Base-by-base conservation (phyloP, 176 grass and related monocot species). In the Carex scoparia region DNA sequence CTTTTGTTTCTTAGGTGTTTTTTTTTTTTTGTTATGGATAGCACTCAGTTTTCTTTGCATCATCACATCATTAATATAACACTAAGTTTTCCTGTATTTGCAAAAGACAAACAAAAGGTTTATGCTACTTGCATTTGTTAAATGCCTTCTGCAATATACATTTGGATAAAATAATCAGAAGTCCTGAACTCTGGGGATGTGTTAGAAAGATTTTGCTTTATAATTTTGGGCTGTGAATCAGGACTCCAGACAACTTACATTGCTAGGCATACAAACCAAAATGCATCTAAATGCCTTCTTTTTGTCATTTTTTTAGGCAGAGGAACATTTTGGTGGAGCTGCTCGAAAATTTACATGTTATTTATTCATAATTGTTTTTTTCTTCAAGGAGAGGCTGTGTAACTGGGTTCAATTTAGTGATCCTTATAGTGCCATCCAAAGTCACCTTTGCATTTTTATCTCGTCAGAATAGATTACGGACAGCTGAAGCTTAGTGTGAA, bases 401-500 rank as follows among this genome's bases (percentile, higher is more conserved):
- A 83, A 83, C 65, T 33, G 28, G 40, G 42, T 33, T 83, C 55
- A 18, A 56, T 53, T 54, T 23, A 67, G 49, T 68, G 64, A 83
- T 11, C 10, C 42, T 31, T 65, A 81, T 62, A 65, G 61, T 9
- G 10, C 19, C 35, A 81, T 81, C 18, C 4, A 81, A 30, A 57
- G 55, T 79, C 49, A 31, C 19, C 19, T 81, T 81, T 18, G 16
- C 2, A 65, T 61, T 82, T 65, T 65, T 82, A 44, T 42, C 79
- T 65, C 11, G 46, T 65, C 10, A 65, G 61, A 82, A 65, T 28
- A 64, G 60, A 82, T 8, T 30, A 42, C 35, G 33, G 74, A 79
- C 51, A 79, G 30, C 53, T 79, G 53, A 78, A 78, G 31, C 7
- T 79, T 79, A 79, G 53, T 82, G 79, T 82, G 59, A 82, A 82